Conservation (phyloP, 345 rosid genomes). For the Leavenworthia alabamica region DNA sequence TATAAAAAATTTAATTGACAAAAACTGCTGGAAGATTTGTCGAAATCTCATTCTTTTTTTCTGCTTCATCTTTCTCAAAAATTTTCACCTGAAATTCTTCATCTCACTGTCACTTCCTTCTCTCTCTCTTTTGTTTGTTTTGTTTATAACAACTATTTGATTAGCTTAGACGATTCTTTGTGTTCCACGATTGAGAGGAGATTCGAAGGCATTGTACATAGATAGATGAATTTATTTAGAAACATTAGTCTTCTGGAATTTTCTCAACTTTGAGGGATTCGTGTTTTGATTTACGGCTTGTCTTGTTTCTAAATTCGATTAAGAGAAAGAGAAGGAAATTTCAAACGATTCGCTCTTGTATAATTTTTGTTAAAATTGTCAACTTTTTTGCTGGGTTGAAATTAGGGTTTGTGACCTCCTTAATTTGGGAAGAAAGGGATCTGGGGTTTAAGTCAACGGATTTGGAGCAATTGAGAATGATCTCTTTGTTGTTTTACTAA, state of each 20-base stretch:
- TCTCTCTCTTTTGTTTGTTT: neutral
- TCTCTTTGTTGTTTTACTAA: conserved; percentile 33
- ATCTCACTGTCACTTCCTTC: conserved; percentile 29
- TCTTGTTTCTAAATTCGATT: conserved; percentile 6
- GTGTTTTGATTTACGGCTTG: conserved; percentile 10
- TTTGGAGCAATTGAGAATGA: conserved; percentile 21
- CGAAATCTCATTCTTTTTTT: conserved; percentile 17
- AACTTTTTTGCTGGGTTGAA: neutral
- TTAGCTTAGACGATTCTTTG: conserved; percentile 30
- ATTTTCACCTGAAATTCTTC: conserved; percentile 31
- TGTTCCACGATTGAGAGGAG: conserved; percentile 18
- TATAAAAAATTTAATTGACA: neutral
- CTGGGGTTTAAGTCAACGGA: conserved; percentile 33
- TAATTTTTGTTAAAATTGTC: conserved; percentile 7
- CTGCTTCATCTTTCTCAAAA: conserved; percentile 10
- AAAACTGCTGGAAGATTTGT: conserved; percentile 34
- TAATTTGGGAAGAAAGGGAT: conserved; percentile 37
- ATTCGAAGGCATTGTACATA: conserved; percentile 30
- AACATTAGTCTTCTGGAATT: neutral
- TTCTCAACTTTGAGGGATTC: neutral
- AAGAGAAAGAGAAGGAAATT: neutral
- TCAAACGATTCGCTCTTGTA: conserved; percentile 4
- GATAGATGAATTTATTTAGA: conserved; percentile 11
- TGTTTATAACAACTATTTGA: conserved; percentile 22
- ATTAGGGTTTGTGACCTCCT: conserved; percentile 31